phyloP scores from a whole-genome alignment of 1,284 basidiomycete species.

The Inonotus hispidus region DNA sequence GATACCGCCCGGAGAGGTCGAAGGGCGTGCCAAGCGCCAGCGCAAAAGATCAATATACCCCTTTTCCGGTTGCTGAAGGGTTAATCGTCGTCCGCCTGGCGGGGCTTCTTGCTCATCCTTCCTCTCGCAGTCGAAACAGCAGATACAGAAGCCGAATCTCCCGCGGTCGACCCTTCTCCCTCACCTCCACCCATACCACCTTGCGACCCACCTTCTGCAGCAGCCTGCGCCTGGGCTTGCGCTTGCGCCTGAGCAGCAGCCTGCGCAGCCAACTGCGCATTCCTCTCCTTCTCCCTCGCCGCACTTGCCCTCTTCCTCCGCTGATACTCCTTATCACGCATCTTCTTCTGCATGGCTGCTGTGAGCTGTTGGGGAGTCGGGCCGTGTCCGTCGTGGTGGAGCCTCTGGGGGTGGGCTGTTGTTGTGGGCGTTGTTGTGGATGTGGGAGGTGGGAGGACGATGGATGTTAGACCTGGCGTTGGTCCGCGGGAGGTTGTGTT shows the following conservation, averaged over 20 bases:
- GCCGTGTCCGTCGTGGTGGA: background rate
- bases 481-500: background rate
- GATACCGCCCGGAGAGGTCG: too few relatives aligned
- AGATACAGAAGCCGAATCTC: slow-evolving; percentile 46
- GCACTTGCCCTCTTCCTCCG: slow-evolving; percentile 61
- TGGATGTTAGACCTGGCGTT: slow-evolving; percentile 58
- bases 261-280: background rate
- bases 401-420: background rate
- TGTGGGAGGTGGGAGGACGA: slow-evolving; percentile 68
- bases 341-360: slow-evolving; percentile 67
- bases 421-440: slow-evolving; percentile 29
- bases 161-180: slow-evolving; percentile 61
- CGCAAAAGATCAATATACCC: too few relatives aligned
- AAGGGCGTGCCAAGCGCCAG: too few relatives aligned
- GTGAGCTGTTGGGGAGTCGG: slow-evolving; percentile 46
- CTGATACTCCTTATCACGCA: slow-evolving; percentile 70
- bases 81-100: slow-evolving; percentile 52
- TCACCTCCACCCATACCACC: background rate
- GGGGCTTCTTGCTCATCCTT: slow-evolving; percentile 54
- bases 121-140: slow-evolving; percentile 44
- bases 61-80: too few relatives aligned
- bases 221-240: background rate
- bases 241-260: background rate
- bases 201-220: background rate
- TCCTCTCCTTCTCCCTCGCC: slow-evolving; percentile 1